Conservation (phyloP, 2,329 filamentous ascomycete genomes). For the Aspergillus piperis region DNA sequence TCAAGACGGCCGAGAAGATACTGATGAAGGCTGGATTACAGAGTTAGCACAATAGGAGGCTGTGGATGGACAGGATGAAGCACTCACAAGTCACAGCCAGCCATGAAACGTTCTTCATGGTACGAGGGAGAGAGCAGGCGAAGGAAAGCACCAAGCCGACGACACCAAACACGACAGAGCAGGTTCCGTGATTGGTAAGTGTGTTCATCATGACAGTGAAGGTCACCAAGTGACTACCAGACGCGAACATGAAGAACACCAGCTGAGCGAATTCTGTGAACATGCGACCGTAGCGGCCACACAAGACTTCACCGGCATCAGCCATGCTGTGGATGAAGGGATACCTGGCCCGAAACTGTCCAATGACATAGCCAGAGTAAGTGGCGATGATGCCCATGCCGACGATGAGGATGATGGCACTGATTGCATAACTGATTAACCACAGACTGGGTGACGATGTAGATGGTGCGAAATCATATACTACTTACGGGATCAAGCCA, state of each 20-base stretch:
- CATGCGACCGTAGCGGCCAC: constrained; percentile 62
- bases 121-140: constrained; percentile 61
- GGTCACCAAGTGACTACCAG: constrained; percentile 68
- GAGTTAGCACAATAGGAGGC: neutral
- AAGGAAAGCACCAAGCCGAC: constrained; percentile 61
- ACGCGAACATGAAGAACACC: constrained; percentile 67
- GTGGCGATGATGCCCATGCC: constrained; percentile 56
- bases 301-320: constrained; percentile 65
- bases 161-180: constrained; percentile 63
- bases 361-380: constrained; percentile 62
- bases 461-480: neutral
- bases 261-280: constrained; percentile 63
- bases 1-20: constrained; percentile 64
- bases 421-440: constrained; percentile 17
- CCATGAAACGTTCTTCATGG: constrained; percentile 62
- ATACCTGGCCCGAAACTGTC: constrained; percentile 57
- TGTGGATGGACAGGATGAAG: neutral
- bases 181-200: constrained; percentile 62
- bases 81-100: constrained; percentile 58
- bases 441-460: neutral
- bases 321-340: constrained; percentile 66
- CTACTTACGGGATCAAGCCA: constrained; percentile 52
- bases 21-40: constrained; percentile 57
- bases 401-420: constrained; percentile 56
- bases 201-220: constrained; percentile 69